Evolutionary conservation across 2,329 filamentous ascomycete species (phyloP).

Genomic region (Diaporthe caulivora): DNA sequence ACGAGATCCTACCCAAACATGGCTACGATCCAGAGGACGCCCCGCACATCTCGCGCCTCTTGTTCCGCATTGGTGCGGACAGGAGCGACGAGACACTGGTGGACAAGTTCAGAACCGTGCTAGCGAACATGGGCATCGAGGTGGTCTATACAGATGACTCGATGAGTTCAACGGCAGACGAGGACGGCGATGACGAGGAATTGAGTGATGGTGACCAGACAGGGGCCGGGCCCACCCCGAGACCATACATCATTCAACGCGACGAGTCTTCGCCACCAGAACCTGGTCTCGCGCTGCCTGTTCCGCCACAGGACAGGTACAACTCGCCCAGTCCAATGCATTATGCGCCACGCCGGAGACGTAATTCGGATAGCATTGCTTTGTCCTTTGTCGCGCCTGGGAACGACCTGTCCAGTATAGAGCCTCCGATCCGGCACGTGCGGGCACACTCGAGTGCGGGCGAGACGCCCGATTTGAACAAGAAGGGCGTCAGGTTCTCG

Average conservation of each 20-base stretch:
- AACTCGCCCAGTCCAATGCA: conserved; percentile 38
- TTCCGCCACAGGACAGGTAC: conserved; percentile 22
- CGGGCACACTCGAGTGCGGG: conserved; percentile 32
- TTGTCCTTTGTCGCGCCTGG: conserved; percentile 27
- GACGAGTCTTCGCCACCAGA: conserved; percentile 14
- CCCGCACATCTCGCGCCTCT: conserved; percentile 79
- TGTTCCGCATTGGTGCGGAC: conserved; percentile 82
- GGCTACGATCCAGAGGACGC: conserved; percentile 79
- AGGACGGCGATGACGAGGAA: conserved; percentile 22
- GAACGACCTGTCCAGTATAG: conserved; percentile 1
- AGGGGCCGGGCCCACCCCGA: conserved; percentile 20
- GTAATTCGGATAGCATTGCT: conserved; percentile 44
- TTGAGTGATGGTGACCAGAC: conserved; percentile 19
- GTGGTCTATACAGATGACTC: conserved; percentile 68
- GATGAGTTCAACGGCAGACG: conserved; percentile 18
- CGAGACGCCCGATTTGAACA: conserved; percentile 20
- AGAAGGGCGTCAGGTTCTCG: conserved; percentile 38
- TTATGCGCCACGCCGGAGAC: conserved; percentile 41
- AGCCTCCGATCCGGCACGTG: conserved; percentile 25
- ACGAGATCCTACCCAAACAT: conserved; percentile 78
- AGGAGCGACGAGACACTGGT: conserved; percentile 69
- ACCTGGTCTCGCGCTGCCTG: conserved; percentile 21
- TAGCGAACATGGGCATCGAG: conserved; percentile 78
- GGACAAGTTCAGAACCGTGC: conserved; percentile 77
- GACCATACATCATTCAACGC: conserved; percentile 9